Evolutionary conservation across 495 filamentous ascomycete species (phyloP).

Genomic region (Talaromyces proteolyticus): DNA sequence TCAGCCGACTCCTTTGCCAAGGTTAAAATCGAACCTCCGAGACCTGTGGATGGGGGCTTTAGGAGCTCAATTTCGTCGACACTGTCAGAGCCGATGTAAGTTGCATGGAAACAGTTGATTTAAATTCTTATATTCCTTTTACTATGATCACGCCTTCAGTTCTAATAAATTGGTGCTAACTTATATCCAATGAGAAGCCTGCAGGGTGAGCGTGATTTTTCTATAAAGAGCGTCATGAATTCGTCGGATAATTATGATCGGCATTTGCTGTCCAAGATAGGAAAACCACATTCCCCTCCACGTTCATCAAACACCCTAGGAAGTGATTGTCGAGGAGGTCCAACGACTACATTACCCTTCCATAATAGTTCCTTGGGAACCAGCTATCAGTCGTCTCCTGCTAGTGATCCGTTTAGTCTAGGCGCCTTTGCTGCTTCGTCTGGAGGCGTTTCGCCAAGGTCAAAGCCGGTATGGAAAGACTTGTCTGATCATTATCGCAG

Average conservation of each 20-base stretch:
- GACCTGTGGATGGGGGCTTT: constrained; percentile 36
- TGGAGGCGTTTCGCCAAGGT: constrained; percentile 38
- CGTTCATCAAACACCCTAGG: constrained; percentile 48
- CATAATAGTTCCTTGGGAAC: constrained; percentile 22
- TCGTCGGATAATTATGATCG: constrained; percentile 73
- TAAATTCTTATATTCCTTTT: too few relatives aligned
- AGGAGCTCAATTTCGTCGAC: constrained; percentile 34
- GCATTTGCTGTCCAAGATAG: constrained; percentile 69
- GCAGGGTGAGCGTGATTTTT: constrained; percentile 53
- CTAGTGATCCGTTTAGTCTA: constrained; percentile 15
- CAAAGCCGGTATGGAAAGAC: constrained; percentile 35
- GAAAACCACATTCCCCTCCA: constrained; percentile 55
- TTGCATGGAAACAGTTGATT: not conserved
- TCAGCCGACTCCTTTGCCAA: constrained; percentile 23
- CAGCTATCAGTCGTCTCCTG: constrained; percentile 29
- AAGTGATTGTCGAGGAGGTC: constrained; percentile 40
- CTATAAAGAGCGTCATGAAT: constrained; percentile 49
- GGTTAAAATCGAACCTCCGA: constrained; percentile 43
- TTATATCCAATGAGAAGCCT: constrained; percentile 31
- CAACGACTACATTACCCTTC: constrained; percentile 42
- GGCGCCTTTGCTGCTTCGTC: constrained; percentile 38
- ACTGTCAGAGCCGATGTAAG: constrained; percentile 42
- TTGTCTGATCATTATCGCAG: constrained; percentile 41
- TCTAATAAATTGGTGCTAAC: constrained; percentile 1
- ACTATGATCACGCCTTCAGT: too few relatives aligned